Evolutionary conservation across 768 basidiomycete genomes (phyloP).

Genomic region (Multifurca ochricompacta): DNA sequence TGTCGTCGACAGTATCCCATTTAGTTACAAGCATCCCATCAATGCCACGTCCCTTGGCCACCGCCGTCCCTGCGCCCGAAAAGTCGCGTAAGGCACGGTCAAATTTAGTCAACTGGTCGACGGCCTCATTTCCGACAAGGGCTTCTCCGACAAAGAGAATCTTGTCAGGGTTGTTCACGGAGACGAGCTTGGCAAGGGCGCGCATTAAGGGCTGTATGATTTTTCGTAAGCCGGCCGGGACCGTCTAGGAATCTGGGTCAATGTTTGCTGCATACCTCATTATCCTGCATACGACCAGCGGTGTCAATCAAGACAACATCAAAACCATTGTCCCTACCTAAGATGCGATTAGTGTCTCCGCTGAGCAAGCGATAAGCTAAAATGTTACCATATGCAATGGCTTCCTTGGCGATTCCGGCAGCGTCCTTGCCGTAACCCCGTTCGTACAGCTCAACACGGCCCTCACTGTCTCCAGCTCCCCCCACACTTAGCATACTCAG

Average conservation of each 20-base stretch:
- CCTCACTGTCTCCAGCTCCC: slow-evolving; percentile 57
- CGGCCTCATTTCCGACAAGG: slow-evolving; percentile 96
- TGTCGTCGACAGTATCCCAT: slow-evolving; percentile 98
- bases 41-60: slow-evolving; percentile 78
- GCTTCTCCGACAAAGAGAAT: slow-evolving; percentile 98
- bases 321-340: slow-evolving; percentile 83
- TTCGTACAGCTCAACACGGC: slow-evolving; percentile 88
- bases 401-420: slow-evolving; percentile 96
- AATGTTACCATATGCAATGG: slow-evolving; percentile 74
- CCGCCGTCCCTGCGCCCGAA: slow-evolving; percentile 57
- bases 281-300: slow-evolving; percentile 98
- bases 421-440: slow-evolving; percentile 98
- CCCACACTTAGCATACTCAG: slow-evolving; percentile 74
- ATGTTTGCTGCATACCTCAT: slow-evolving; percentile 55
- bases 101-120: slow-evolving; percentile 95
- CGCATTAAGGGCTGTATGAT: slow-evolving; percentile 83
- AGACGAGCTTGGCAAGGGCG: slow-evolving; percentile 95
- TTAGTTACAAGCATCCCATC: slow-evolving; percentile 99
- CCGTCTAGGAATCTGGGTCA: slow-evolving; percentile 4
- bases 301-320: slow-evolving; percentile 98
- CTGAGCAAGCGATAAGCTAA: background rate
- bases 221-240: background rate
- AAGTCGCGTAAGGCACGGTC: slow-evolving; percentile 92
- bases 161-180: slow-evolving; percentile 93
- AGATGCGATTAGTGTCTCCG: background rate